phyloP scores from a whole-genome alignment of 257 asterid genomes.

The Solanum sparsipilum region DNA sequence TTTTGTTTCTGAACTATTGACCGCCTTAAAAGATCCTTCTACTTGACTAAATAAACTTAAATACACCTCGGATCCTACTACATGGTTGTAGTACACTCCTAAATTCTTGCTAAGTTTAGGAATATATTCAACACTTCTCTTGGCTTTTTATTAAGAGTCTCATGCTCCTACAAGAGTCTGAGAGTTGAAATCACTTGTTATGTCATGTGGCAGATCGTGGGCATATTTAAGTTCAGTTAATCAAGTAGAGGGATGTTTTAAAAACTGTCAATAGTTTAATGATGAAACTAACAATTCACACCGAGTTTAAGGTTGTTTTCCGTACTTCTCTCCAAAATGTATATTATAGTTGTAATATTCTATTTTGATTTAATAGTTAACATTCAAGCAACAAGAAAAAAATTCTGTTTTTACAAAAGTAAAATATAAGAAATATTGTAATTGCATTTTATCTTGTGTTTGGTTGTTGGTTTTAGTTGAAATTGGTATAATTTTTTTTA shows the following conservation, averaged over 20 bases:
- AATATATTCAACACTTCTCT: too few species aligned
- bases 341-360: not conserved
- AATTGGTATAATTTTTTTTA: not conserved
- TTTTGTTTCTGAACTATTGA: not conserved
- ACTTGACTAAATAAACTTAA: not conserved
- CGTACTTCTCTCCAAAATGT: not conserved
- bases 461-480: not conserved
- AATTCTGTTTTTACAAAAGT: too few species aligned
- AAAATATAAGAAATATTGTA: not conserved
- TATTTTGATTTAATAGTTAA: not conserved
- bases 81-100: not conserved
- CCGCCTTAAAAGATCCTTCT: not conserved
- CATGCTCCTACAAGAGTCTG: not conserved
- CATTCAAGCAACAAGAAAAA: not conserved
- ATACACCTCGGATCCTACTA: not conserved
- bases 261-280: too few species aligned
- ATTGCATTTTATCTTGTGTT: not conserved
- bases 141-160: too few species aligned
- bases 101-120: not conserved
- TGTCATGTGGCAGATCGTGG: not conserved
- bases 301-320: not conserved
- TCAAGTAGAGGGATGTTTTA: not conserved
- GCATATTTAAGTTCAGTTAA: not conserved
- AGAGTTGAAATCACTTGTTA: not conserved
- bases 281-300: not conserved